Percentiles rank a stretch among this genome's conserved stretches.
Conservation (phyloP, 2,329 filamentous ascomycete species). For the Ophiostoma sp. region DNA sequence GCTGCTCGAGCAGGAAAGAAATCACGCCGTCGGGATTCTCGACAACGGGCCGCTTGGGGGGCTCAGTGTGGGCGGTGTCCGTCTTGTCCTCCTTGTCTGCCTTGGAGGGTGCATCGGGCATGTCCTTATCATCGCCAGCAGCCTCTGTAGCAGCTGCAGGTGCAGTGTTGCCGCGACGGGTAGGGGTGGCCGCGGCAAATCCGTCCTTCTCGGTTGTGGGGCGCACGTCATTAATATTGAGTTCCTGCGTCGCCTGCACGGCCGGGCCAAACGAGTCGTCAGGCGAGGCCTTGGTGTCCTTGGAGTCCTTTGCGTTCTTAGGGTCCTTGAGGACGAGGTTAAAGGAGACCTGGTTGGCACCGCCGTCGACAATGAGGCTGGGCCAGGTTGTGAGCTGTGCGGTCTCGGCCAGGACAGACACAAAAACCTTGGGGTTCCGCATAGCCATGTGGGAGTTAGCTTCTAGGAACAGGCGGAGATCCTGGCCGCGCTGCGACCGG, state of each 20-base stretch:
- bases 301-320: not conserved
- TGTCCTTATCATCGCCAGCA: slow-evolving; percentile 35
- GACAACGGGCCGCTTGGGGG: slow-evolving; percentile 75
- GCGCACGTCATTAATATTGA: slow-evolving; percentile 51
- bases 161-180: not conserved
- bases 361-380: slow-evolving; percentile 19
- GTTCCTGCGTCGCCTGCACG: slow-evolving; percentile 43
- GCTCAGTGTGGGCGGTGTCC: slow-evolving; percentile 37
- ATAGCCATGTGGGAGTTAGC: slow-evolving; percentile 74
- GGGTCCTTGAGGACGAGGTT: slow-evolving; percentile 19
- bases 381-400: slow-evolving; percentile 64
- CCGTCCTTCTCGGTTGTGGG: slow-evolving; percentile 50
- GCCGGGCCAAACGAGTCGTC: slow-evolving; percentile 42
- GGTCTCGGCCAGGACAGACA: slow-evolving; percentile 80
- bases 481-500: slow-evolving; percentile 51
- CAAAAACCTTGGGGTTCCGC: slow-evolving; percentile 77
- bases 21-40: slow-evolving; percentile 94
- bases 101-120: slow-evolving; percentile 60
- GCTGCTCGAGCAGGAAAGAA: slow-evolving; percentile 87
- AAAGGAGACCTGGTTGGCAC: slow-evolving; percentile 7
- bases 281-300: slow-evolving; percentile 26
- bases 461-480: slow-evolving; percentile 68
- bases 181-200: not conserved
- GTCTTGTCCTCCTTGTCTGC: slow-evolving; percentile 44
- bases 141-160: not conserved